phyloP scores from a whole-genome alignment of 2,329 filamentous ascomycete species.

The Akanthomyces dipterigenus region DNA sequence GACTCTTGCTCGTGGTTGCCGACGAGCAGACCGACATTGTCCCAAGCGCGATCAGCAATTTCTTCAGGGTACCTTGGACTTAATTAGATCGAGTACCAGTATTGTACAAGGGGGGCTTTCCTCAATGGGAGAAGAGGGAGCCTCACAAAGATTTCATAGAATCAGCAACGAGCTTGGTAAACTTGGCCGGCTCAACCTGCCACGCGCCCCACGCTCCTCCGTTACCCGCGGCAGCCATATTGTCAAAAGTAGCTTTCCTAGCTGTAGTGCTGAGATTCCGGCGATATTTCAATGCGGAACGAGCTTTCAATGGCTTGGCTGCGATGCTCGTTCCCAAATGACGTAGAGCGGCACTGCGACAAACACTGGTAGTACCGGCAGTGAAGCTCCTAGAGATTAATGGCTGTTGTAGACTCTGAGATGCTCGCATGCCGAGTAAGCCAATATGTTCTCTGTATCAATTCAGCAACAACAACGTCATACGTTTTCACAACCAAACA shows the following conservation, averaged over 20 bases:
- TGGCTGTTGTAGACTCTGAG: neutral
- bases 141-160: conserved; percentile 76
- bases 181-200: conserved; percentile 32
- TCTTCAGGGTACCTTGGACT: conserved; percentile 71
- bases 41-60: conserved; percentile 83
- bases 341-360: neutral
- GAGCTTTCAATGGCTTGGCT: neutral
- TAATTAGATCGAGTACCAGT: neutral
- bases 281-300: neutral
- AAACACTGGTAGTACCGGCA: neutral
- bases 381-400: conserved; percentile 1
- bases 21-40: conserved; percentile 85
- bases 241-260: neutral
- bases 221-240: conserved; percentile 13
- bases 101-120: no score
- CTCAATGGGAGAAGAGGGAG: conserved; percentile 13
- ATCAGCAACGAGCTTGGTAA: conserved; percentile 58
- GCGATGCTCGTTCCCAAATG: neutral
- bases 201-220: conserved; percentile 33
- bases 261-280: neutral
- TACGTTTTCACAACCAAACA: neutral
- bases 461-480: neutral
- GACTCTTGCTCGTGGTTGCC: conserved; percentile 33
- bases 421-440: conserved; percentile 6
- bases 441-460: neutral